Base-by-base conservation (phyloP, 495 filamentous ascomycete genomes). In the Penicillium alfredii region DNA sequence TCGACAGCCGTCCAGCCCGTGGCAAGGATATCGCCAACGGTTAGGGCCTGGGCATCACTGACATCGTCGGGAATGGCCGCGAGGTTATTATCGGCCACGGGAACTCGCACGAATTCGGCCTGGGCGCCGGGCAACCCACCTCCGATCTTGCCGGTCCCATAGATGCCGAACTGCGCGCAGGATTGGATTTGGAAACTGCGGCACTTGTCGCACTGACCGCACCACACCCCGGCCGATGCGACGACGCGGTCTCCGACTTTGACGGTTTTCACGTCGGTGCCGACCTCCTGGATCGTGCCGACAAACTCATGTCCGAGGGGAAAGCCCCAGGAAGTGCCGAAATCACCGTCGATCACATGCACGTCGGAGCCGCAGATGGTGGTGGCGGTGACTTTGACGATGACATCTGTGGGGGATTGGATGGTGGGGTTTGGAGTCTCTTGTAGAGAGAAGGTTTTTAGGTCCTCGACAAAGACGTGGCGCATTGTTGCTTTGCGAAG, bases 341-440 rank as follows among this genome's bases (percentile, higher is more conserved):
- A 76, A 58, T 85, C 81, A 35, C 85, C 87, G 22, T 86, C 76
- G 63, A 80, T 92, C 34, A 84, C 76, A 61, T 94, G 87, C 19
- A 93, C 71, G 48, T 93, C 88, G 39, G 81, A 86, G 42, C 86
- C 86, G 21, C 44, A 47, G 20, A 47, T 18, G n/a, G 38, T 39
- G 3, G 44, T 30, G 4, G 19, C 30, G 2, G 10, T 14, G 3
- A 42, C 35, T 29, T 45, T 45, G 8, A 42, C 12, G n/a, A 35
- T 30, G 4, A 34, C 35, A 33, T 45, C 42, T 1, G 29, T 45
- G 3, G 42, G 30, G 12, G 12, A 24, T n/a, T 34, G 28, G n/a
- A 45, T 8, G 7, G 38, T 10, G 8, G 42, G 42, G 4, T 22
- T 26, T 17, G 35, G 24, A 9, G 41, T 18, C 22, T 44, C 28